A percentile compares a stretch with the other conserved stretches of the same genome.
These are phyloP conservation scores for Fusarium tanahbumbuense DNA, from an alignment of 2,329 filamentous ascomycete species.

Conservation along the genomic window DNA sequence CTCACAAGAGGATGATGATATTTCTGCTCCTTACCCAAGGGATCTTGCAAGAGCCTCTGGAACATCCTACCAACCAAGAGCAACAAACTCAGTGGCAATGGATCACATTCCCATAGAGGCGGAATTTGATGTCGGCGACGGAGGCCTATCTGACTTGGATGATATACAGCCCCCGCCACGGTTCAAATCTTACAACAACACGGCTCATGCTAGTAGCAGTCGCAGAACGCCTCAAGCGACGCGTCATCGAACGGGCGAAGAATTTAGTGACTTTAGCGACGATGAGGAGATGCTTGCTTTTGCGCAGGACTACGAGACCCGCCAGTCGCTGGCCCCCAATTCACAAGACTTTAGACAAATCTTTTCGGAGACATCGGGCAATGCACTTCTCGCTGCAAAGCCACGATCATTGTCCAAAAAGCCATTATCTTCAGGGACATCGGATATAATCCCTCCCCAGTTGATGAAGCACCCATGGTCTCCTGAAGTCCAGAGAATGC, in stretches of 20 bases:
- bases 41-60: slow-evolving; percentile 23
- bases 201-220: slow-evolving; percentile 2
- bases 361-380: slow-evolving; percentile 63
- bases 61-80: slow-evolving; percentile 5
- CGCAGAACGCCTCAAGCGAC: slow-evolving; percentile 34
- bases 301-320: slow-evolving; percentile 62
- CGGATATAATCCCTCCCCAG: slow-evolving; percentile 58
- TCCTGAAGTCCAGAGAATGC: slow-evolving; percentile 79
- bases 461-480: slow-evolving; percentile 84
- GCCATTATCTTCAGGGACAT: slow-evolving; percentile 39
- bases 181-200: slow-evolving; percentile 13
- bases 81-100: slow-evolving; percentile 2
- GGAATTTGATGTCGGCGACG: slow-evolving; percentile 44
- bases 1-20: slow-evolving; percentile 42
- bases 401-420: slow-evolving; percentile 51
- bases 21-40: slow-evolving; percentile 46
- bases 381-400: slow-evolving; percentile 51
- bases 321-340: slow-evolving; percentile 48
- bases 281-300: slow-evolving; percentile 65
- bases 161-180: slow-evolving; percentile 42
- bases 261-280: slow-evolving; percentile 62
- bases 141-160: slow-evolving; percentile 49
- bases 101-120: slow-evolving; percentile 23
- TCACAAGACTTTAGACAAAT: slow-evolving; percentile 50
- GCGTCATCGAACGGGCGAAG: slow-evolving; percentile 45